Evolutionary conservation across 345 rosid genomes (phyloP), one percentile per base, ranked within the genome.

Genomic region (Salix arbutifolia): DNA sequence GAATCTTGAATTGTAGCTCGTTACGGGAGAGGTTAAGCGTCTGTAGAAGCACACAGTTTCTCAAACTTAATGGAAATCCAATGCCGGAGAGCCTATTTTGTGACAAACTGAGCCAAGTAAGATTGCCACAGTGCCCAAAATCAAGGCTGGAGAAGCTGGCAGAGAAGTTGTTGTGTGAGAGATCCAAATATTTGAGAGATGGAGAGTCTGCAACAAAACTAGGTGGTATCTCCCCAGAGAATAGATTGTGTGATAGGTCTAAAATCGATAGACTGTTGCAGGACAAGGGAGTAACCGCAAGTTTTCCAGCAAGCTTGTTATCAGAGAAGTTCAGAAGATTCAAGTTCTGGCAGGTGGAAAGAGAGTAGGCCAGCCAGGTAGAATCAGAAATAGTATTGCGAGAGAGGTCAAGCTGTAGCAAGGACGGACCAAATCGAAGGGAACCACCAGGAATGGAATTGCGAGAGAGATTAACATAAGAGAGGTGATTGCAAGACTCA

Each of bases 81-180:
- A 70, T 26, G 56, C 93, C 95, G 46, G 92, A 87, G 71, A 94
- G 86, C 60, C 77, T 78, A 81, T 90, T 91, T 62, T 77, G 83
- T 11, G 97, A 92, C 42, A 94, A 75, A 68, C 77, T 87, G 77
- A 94, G 70, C 62, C 69, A 64, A 30, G 78, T 86, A 78, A 94
- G 95, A 74, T 90, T 92, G 40, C 77, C 72, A 77, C 97, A 94
- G 61, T n/a, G 61, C 64, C 94, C 91, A 53, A 94, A 91, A 62
- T 82, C 83, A 12, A 94, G 61, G 62, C 38, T 75, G 2, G 94
- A 86, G 77, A 94, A 80, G 11, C 69, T 85, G 38, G 88, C 88
- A 56, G 98, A 89, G 62, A 94, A 86, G 70, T 94, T 94, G 87
- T 92, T 92, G 79, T 76, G 80, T 21, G 97, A 84, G 12, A 94